Percentiles rank a stretch among this genome's conserved stretches.
Conservation (phyloP, 345 rosid species). For the Aethionema arabicum region DNA sequence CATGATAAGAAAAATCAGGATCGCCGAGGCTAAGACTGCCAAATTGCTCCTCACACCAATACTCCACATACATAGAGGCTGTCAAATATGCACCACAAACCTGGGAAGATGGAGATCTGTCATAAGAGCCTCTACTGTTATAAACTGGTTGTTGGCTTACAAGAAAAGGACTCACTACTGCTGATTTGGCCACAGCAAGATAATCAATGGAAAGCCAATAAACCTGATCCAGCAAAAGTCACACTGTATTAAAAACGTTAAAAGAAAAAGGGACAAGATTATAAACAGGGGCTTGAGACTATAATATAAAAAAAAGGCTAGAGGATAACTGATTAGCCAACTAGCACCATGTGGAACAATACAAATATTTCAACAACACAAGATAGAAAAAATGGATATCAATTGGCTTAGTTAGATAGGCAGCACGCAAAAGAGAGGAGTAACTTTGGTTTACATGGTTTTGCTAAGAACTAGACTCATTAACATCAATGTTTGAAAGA, state of each 20-base stretch:
- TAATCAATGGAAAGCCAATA: conserved; percentile 91
- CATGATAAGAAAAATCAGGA: conserved; percentile 85
- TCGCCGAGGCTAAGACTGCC: conserved; percentile 66
- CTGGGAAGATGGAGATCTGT: conserved; percentile 40
- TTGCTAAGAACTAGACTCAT: neutral
- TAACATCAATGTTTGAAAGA: conserved; percentile 10
- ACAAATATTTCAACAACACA: conserved; percentile 11
- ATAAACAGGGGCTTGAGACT: conserved; percentile 3
- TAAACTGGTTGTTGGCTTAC: conserved; percentile 14
- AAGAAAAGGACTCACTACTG: conserved; percentile 59
- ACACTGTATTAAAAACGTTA: conserved; percentile 7
- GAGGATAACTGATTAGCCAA: conserved; percentile 12
- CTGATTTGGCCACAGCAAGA: conserved; percentile 79
- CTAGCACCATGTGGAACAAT: conserved; percentile 11
- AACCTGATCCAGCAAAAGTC: conserved; percentile 54
- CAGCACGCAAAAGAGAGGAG: conserved; percentile 1
- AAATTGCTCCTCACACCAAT: conserved; percentile 95
- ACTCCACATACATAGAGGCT: conserved; percentile 84
- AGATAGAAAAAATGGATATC: neutral
- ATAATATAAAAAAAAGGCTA: neutral
- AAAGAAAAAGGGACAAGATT: conserved; percentile 9
- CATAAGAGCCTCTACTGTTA: conserved; percentile 13
- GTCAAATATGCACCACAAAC: conserved; percentile 84
- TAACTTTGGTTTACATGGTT: neutral
- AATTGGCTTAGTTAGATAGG: conserved; percentile 9